A percentile compares a stretch with the other conserved stretches of the same genome.
Evolutionary conservation across 306 rosid species (phyloP).

Genomic region (Cucurbita ficifolia): DNA sequence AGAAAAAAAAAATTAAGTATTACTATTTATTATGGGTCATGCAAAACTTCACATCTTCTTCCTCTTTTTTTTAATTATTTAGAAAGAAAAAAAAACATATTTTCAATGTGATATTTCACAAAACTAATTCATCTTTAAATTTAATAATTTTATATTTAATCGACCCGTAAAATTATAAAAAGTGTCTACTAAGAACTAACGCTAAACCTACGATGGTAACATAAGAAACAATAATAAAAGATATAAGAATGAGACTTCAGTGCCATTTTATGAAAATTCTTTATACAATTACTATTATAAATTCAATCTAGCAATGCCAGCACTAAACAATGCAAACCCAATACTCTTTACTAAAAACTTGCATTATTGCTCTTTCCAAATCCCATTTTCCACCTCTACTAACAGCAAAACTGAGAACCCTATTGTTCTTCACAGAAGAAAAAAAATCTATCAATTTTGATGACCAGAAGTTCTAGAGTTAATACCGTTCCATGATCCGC

Average conservation of each 20-base stretch:
- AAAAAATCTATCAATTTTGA: background rate
- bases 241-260: background rate
- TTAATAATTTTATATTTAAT: too few species aligned
- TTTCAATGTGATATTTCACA: fast-evolving
- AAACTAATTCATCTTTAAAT: too few species aligned
- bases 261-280: background rate
- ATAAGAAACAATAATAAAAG: background rate
- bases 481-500: constrained; percentile 9
- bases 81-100: too few species aligned
- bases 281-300: background rate
- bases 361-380: constrained; percentile 3
- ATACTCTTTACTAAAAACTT: background rate
- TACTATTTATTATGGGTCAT: too few species aligned
- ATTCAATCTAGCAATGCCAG: background rate
- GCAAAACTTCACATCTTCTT: too few species aligned
- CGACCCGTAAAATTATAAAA: too few species aligned
- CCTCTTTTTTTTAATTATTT: too few species aligned
- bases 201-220: background rate
- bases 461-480: constrained; percentile 6
- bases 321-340: background rate
- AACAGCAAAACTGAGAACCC: background rate
- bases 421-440: background rate
- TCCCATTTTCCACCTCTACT: background rate
- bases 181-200: too few species aligned
- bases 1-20: too few species aligned